These are phyloP conservation scores for Coemansia sp. DNA, from an alignment of 192 early-diverging fungal species.

Conservation along the genomic window DNA sequence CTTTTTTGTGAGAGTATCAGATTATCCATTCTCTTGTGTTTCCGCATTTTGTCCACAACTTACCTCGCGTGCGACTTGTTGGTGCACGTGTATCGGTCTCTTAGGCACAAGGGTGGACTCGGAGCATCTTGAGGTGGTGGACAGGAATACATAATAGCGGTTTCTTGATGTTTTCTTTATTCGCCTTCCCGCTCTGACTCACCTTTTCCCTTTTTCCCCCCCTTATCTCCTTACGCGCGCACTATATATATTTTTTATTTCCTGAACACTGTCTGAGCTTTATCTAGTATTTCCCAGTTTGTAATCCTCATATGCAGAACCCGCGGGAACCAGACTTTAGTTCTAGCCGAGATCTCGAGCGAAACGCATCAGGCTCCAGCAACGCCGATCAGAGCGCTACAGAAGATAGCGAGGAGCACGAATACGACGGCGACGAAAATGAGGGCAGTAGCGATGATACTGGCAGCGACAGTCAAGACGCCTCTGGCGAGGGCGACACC, in stretches of 20 bases:
- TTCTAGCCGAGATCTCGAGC: slow-evolving; percentile 1
- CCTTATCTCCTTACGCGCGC: neutral
- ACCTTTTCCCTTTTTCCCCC: neutral
- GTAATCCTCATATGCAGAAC: neutral
- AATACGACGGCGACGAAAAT: neutral
- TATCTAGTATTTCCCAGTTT: neutral
- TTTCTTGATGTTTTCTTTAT: neutral
- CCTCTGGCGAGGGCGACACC: neutral
- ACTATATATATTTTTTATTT: neutral
- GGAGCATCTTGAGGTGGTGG: neutral
- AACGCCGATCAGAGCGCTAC: slow-evolving; percentile 46
- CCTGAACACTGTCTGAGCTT: neutral
- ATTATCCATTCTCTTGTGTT: too few relatives aligned
- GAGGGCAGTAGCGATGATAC: slow-evolving; percentile 20
- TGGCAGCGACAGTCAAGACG: neutral
- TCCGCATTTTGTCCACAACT: too few relatives aligned
- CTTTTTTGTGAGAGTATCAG: too few relatives aligned
- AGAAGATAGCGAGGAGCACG: slow-evolving; percentile 52
- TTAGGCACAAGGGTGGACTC: too few relatives aligned
- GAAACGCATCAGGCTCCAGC: neutral
- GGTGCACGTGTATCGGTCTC: too few relatives aligned
- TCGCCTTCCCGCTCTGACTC: neutral
- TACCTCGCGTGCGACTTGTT: too few relatives aligned
- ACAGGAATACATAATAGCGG: neutral
- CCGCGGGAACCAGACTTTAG: neutral